These are phyloP conservation scores for Microcyclosporella mali DNA, from an alignment of 2,329 filamentous ascomycete species.

Conservation along the genomic window DNA sequence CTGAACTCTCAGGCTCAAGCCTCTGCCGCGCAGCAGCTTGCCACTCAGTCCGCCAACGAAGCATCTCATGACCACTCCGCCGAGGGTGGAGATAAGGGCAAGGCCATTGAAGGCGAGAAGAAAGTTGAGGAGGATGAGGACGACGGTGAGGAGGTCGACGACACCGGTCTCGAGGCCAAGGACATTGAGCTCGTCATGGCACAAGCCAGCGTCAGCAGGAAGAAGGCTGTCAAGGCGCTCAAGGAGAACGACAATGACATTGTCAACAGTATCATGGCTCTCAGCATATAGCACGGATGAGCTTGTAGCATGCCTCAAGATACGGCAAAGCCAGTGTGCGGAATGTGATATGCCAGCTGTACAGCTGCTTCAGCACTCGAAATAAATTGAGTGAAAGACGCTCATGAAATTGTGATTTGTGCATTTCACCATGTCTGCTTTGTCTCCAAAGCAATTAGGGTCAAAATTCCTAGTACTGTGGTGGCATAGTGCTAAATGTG, in stretches of 20 bases:
- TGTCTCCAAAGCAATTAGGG: too few relatives aligned
- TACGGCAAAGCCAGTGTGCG: too few relatives aligned
- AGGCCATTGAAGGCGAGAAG: conserved; percentile 54
- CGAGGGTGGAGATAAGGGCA: conserved; percentile 74
- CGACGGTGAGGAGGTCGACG: conserved; percentile 92
- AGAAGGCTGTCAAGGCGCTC: conserved; percentile 97
- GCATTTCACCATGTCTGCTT: too few relatives aligned
- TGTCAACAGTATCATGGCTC: conserved; percentile 99
- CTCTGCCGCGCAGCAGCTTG: conserved; percentile 90
- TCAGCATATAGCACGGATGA: conserved; percentile 48
- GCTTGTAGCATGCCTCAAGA: too few relatives aligned
- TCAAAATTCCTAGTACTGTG: too few relatives aligned
- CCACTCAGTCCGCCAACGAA: conserved; percentile 62
- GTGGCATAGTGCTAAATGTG: too few relatives aligned
- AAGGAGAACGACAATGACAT: conserved; percentile 99
- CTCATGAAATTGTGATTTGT: too few relatives aligned
- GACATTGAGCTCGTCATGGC: conserved; percentile 99
- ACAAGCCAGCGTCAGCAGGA: conserved; percentile 86
- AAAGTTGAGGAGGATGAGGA: conserved; percentile 66
- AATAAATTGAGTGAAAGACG: too few relatives aligned
- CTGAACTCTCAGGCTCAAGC: conserved; percentile 97
- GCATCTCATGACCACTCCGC: conserved; percentile 67
- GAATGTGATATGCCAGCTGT: too few relatives aligned
- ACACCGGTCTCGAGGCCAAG: conserved; percentile 92
- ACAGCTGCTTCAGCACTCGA: too few relatives aligned